A percentile compares a stretch with the other conserved stretches of the same genome.
phyloP scores from a whole-genome alignment of 179 eudicot species.

The Beta corolliflora region DNA sequence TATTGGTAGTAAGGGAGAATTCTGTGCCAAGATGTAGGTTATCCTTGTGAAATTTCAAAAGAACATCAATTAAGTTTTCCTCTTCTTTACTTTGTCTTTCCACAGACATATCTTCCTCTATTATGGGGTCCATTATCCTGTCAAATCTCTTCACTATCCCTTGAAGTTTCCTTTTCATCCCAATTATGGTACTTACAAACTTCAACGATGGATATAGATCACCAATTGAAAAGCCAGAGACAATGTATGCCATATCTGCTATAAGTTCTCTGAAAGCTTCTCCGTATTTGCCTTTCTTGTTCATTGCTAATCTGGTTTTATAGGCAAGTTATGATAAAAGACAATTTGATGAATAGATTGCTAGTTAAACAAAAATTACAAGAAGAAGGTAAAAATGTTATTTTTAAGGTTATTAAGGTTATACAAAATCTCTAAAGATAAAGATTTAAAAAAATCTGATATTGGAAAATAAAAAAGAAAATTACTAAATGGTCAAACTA shows the following conservation, averaged over 20 bases:
- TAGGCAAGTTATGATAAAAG: too few relatives aligned
- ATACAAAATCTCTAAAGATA: too few relatives aligned
- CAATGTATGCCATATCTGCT: background rate
- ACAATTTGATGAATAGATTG: too few relatives aligned
- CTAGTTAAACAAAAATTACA: too few relatives aligned
- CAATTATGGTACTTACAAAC: background rate
- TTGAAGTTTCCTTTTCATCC: constrained; percentile 10
- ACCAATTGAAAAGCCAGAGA: constrained; percentile 16
- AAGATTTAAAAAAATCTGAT: too few relatives aligned
- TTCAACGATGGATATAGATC: constrained; percentile 26
- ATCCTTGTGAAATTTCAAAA: constrained; percentile 24
- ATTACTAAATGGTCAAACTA: too few relatives aligned
- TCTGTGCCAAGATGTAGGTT: background rate
- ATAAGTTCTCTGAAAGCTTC: background rate
- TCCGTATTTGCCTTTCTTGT: constrained; percentile 20
- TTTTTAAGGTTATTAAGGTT: too few relatives aligned
- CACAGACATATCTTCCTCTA: constrained; percentile 8
- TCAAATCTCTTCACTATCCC: background rate
- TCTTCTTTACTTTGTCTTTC: background rate
- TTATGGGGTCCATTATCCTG: constrained; percentile 21
- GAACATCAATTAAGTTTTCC: constrained; percentile 28
- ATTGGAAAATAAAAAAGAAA: too few relatives aligned
- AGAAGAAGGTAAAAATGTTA: too few relatives aligned
- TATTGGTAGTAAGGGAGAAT: constrained; percentile 23
- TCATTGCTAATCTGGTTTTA: constrained; percentile 9